Percentiles rank a stretch among this genome's conserved stretches.
phyloP scores from a whole-genome alignment of 2,329 filamentous ascomycete genomes.

The Cordyceps javanica region DNA sequence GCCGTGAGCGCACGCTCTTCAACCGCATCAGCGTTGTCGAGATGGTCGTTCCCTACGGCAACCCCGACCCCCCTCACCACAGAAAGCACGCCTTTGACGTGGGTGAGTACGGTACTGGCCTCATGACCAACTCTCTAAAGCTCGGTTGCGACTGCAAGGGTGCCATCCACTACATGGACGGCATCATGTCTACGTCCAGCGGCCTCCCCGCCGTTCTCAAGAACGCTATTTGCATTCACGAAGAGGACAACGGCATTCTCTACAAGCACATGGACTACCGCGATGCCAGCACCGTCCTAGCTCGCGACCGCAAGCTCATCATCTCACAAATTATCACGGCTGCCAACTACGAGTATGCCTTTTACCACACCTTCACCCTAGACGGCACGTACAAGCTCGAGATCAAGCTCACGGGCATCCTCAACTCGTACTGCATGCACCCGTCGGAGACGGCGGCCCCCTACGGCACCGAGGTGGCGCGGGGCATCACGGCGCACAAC shows the following conservation, averaged over 20 bases:
- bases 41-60: constrained; percentile 66
- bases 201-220: constrained; percentile 64
- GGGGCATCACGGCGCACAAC: constrained; percentile 58
- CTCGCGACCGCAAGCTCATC: constrained; percentile 52
- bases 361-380: constrained; percentile 32
- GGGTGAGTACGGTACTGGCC: constrained; percentile 59
- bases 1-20: constrained; percentile 50
- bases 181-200: constrained; percentile 61
- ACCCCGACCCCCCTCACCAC: constrained; percentile 56
- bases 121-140: constrained; percentile 59
- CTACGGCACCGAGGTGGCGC: constrained; percentile 59
- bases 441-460: constrained; percentile 27
- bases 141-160: constrained; percentile 67
- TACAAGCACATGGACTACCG: constrained; percentile 62
- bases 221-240: constrained; percentile 33
- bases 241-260: constrained; percentile 47
- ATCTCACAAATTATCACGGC: constrained; percentile 60
- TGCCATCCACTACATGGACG: constrained; percentile 52
- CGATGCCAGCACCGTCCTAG: constrained; percentile 51
- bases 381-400: constrained; percentile 61
- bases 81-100: constrained; percentile 66
- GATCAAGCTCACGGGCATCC: constrained; percentile 49
- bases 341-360: constrained; percentile 57
- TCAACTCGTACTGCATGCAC: constrained; percentile 38
- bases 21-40: constrained; percentile 63